Percentiles rank a stretch among this genome's conserved stretches.
Conservation (phyloP, 2,329 filamentous ascomycete genomes). For the Hymenoscyphus occultus region DNA sequence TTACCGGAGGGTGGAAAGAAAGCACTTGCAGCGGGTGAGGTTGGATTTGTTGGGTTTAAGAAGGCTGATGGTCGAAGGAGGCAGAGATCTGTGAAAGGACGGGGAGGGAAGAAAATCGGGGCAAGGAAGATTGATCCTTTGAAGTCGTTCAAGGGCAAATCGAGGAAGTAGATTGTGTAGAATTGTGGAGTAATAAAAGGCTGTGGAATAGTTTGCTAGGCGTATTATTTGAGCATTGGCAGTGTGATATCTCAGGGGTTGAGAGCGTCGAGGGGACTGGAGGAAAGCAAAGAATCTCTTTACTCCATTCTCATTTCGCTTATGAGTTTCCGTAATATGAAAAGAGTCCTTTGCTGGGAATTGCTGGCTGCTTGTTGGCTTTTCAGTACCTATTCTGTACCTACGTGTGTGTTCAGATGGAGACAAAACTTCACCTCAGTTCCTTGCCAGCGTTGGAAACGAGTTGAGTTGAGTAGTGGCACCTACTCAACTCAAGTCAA, state of each 20-base stretch:
- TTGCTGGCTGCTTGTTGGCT: too few species aligned
- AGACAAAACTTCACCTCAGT: too few species aligned
- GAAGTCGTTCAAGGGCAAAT: constrained; percentile 74
- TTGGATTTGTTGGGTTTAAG: constrained; percentile 72
- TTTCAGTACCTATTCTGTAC: not conserved
- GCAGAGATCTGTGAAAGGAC: constrained; percentile 43
- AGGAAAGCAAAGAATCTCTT: not conserved
- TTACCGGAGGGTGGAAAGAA: constrained; percentile 74
- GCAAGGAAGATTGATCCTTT: constrained; percentile 77
- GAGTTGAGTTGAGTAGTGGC: too few species aligned
- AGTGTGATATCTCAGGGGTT: not conserved
- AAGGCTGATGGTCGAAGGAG: constrained; percentile 45
- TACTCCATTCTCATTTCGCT: not conserved
- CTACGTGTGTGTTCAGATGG: not conserved
- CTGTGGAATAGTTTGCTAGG: not conserved
- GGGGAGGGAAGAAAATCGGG: constrained; percentile 50
- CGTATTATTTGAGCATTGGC: not conserved
- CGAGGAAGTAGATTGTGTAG: constrained; percentile 24
- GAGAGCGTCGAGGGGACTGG: not conserved
- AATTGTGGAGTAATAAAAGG: not conserved
- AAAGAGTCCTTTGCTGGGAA: not conserved
- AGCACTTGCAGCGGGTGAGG: constrained; percentile 59
- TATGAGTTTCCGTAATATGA: not conserved
- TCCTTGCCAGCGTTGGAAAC: too few species aligned
- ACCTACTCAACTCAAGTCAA: too few species aligned